These are phyloP conservation scores for Phoma sp. DNA, from an alignment of 2,329 filamentous ascomycete species.

Conservation along the genomic window DNA sequence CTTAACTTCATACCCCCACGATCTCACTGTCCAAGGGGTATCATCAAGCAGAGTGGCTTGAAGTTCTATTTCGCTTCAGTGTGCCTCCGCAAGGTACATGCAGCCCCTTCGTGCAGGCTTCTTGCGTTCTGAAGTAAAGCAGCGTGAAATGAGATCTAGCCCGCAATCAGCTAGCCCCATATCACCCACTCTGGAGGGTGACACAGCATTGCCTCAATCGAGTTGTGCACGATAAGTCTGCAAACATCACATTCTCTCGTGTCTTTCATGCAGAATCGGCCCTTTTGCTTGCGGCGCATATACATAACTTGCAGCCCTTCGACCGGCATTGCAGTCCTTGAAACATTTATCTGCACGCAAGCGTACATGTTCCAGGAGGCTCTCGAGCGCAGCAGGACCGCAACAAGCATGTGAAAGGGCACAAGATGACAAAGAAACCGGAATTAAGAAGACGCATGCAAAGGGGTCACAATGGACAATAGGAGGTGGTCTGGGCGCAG, in stretches of 20 bases:
- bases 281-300: constrained; percentile 11
- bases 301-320: constrained; percentile 10
- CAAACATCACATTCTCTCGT: constrained; percentile 5
- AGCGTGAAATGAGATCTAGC: not conserved
- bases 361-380: constrained; percentile 2
- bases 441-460: not conserved
- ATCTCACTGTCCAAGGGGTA: not conserved
- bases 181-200: not conserved
- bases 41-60: not conserved
- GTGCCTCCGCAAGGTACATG: not conserved
- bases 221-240: constrained; percentile 2
- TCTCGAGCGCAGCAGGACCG: not conserved
- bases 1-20: not conserved
- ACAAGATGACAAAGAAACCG: constrained; percentile 1
- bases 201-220: not conserved
- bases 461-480: constrained; percentile 5
- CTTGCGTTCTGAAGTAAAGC: not conserved
- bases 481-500: not conserved
- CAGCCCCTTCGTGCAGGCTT: not conserved
- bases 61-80: not conserved
- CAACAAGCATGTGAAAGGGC: not conserved
- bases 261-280: constrained; percentile 1
- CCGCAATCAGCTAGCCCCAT: constrained; percentile 2
- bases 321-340: constrained; percentile 1
- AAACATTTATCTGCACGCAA: constrained; percentile 11